Conservation (phyloP, 306 rosid genomes). For the Sindora glabra region DNA sequence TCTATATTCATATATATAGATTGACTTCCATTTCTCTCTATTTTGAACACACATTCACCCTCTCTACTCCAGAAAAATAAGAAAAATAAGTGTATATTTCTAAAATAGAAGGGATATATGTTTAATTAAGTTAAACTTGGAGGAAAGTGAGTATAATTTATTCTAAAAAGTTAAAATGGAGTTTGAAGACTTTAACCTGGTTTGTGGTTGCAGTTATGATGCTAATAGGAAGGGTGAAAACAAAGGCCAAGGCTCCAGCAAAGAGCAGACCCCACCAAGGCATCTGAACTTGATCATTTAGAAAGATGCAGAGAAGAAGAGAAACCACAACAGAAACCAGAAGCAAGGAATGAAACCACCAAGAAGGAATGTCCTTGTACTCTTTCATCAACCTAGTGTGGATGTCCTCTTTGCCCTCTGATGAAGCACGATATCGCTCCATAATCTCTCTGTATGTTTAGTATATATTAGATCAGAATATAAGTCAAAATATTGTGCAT, state of each 20-base stretch:
- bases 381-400: conserved; percentile 72
- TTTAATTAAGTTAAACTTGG: too few species aligned
- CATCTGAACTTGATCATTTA: conserved; percentile 43
- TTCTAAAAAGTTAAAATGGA: neutral
- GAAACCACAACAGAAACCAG: conserved; percentile 24
- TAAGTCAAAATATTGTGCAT: neutral
- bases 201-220: conserved; percentile 51
- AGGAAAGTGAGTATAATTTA: too few species aligned
- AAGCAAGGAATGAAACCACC: conserved; percentile 61
- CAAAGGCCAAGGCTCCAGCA: conserved; percentile 33
- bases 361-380: conserved; percentile 75
- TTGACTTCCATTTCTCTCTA: too few species aligned
- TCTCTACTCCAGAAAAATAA: too few species aligned
- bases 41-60: too few species aligned
- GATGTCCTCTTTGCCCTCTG: conserved; percentile 55
- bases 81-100: too few species aligned
- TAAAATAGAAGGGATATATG: too few species aligned
- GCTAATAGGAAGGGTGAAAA: conserved; percentile 47
- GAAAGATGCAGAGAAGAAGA: conserved; percentile 27
- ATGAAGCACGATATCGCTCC: conserved; percentile 55
- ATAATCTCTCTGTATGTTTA: conserved; percentile 64
- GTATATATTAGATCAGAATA: conserved; percentile 1
- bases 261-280: conserved; percentile 54
- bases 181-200: conserved; percentile 17
- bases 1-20: too few species aligned